These are phyloP conservation scores for Xylaria sp. DNA, from an alignment of 2,329 filamentous ascomycete species.

Conservation along the genomic window DNA sequence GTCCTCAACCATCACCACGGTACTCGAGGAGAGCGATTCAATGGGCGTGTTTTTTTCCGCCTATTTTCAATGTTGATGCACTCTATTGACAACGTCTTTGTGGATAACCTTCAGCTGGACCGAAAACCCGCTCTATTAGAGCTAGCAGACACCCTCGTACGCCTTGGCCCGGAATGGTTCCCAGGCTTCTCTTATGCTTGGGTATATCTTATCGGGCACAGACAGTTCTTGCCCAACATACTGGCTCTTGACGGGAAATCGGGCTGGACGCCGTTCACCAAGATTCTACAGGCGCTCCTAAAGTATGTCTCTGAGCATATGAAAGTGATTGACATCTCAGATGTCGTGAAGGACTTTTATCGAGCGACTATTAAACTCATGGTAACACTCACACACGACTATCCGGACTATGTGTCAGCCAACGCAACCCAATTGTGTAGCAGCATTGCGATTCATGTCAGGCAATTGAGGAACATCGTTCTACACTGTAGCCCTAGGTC, in stretches of 20 bases:
- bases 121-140: slow-evolving; percentile 75
- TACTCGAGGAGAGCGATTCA: slow-evolving; percentile 82
- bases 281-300: slow-evolving; percentile 77
- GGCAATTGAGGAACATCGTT: slow-evolving; percentile 88
- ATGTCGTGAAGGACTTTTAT: slow-evolving; percentile 83
- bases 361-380: slow-evolving; percentile 84
- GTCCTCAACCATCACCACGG: slow-evolving; percentile 87
- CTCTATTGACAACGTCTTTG: slow-evolving; percentile 70
- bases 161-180: slow-evolving; percentile 79
- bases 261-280: slow-evolving; percentile 81
- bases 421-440: slow-evolving; percentile 86
- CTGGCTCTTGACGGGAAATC: slow-evolving; percentile 72
- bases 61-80: slow-evolving; percentile 85
- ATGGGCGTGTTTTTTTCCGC: slow-evolving; percentile 89
- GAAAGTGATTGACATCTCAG: slow-evolving; percentile 75
- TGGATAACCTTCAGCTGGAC: slow-evolving; percentile 69
- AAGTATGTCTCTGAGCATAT: slow-evolving; percentile 81
- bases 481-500: slow-evolving; percentile 75
- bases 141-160: slow-evolving; percentile 76
- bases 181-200: slow-evolving; percentile 88
- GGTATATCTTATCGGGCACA: slow-evolving; percentile 84
- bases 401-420: slow-evolving; percentile 89
- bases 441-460: slow-evolving; percentile 82
- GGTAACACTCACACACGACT: slow-evolving; percentile 90
- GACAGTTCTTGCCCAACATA: slow-evolving; percentile 83